These are phyloP conservation scores for Pseudovirgaria hyperparasitica DNA, from an alignment of 2,329 filamentous ascomycete species.

Conservation along the genomic window DNA sequence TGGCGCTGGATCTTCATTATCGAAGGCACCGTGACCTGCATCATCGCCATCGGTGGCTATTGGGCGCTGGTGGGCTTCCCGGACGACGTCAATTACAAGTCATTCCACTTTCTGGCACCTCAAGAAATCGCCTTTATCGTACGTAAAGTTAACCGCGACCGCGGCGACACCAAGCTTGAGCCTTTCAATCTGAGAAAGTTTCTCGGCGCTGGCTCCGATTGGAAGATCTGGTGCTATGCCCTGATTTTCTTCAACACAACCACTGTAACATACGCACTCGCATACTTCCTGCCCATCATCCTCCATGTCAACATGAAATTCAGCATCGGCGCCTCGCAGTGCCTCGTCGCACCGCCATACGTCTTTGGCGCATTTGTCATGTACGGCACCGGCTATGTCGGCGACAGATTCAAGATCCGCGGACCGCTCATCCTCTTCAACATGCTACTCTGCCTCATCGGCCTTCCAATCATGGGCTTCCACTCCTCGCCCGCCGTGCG, in stretches of 20 bases:
- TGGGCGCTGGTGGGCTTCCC: slow-evolving; percentile 34
- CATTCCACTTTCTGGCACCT: slow-evolving; percentile 31
- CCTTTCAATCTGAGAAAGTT: slow-evolving; percentile 36
- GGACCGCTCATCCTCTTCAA: slow-evolving; percentile 56
- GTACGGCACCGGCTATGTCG: slow-evolving; percentile 45
- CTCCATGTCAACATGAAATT: slow-evolving; percentile 52
- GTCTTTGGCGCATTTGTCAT: slow-evolving; percentile 23
- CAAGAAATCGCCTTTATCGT: slow-evolving; percentile 37
- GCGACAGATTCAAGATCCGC: slow-evolving; percentile 54
- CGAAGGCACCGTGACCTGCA: slow-evolving; percentile 27
- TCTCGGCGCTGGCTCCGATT: slow-evolving; percentile 33
- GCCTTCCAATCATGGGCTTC: slow-evolving; percentile 62
- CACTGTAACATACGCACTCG: slow-evolving; percentile 61
- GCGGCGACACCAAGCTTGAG: slow-evolving; percentile 37
- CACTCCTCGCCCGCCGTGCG: slow-evolving; percentile 41
- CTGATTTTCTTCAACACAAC: slow-evolving; percentile 49
- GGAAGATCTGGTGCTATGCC: slow-evolving; percentile 44
- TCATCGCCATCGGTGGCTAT: slow-evolving; percentile 27
- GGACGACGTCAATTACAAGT: slow-evolving; percentile 27
- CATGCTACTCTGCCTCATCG: slow-evolving; percentile 52
- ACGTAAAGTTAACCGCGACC: slow-evolving; percentile 38
- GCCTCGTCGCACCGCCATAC: slow-evolving; percentile 46
- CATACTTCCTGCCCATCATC: slow-evolving; percentile 70
- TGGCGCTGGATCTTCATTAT: slow-evolving; percentile 37
- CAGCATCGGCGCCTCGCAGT: slow-evolving; percentile 49